Base-by-base conservation (phyloP, 2,329 filamentous ascomycete genomes). In the Xylaria sp. region DNA sequence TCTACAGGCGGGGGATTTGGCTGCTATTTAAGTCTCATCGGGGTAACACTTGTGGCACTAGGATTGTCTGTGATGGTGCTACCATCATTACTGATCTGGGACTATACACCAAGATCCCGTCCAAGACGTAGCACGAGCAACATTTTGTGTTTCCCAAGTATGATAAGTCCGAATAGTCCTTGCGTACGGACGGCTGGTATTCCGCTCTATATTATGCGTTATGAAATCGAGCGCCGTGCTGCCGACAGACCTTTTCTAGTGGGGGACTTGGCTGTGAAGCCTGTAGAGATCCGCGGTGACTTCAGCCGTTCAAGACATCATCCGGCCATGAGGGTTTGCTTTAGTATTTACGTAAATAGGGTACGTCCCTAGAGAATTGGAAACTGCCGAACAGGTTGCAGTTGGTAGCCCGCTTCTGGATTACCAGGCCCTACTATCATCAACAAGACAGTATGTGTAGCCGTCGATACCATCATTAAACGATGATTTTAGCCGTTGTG, bases 201-300 rank as follows among this genome's bases (percentile, higher is more conserved):
- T 54, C 58, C 54, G 58, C 37, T 4, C 53, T 61, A 53, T 52
- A 61, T 51, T 56, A 23, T 53, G 54, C 35, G 21, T 43, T 43
- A 33, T 27, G 33, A 38, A 54, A 53, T 35, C 40, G 25, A 54
- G 33, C 25, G 54, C 17, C 33, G 33, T 15, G 8, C n/a, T 17
- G 57, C 29, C 43, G 8, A 29, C 25, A 33, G 23, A 37, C 40
- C 27, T 48, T 15, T 21, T 41, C 15, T 31, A 7, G 35, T 3
- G 49, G 35, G 40, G 23, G 31, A 27, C 41, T 19, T 44, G 35
- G 37, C 51, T 21, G n/a, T 37, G 25, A 60, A 40, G 41, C 27
- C 27, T n/a, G 38, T 43, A 27, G 31, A 33, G n/a, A 33, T 7
- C 4, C 33, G 11, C 37, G n/a, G 25, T 47, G 37, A 21, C 33